These are phyloP conservation scores for Neurospora intermedia DNA, from an alignment of 495 filamentous ascomycete species.

Conservation along the genomic window DNA sequence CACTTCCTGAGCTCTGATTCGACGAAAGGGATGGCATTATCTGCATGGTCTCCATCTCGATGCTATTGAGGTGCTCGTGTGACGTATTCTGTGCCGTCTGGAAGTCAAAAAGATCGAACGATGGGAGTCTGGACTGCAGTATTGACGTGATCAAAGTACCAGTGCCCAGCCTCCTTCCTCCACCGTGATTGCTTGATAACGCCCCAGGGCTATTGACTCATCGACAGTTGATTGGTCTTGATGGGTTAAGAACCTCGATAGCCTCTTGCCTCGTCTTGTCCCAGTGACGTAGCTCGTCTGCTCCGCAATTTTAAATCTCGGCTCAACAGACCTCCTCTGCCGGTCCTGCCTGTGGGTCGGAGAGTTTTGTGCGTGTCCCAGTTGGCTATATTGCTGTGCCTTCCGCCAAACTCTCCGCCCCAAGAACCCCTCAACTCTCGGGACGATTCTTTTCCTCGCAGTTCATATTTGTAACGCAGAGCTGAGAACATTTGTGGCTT, in stretches of 20 bases:
- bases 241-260: background rate
- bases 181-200: background rate
- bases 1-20: background rate
- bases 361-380: background rate
- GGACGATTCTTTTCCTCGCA: background rate
- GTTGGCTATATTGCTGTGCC: background rate
- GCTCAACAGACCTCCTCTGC: background rate
- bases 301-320: background rate
- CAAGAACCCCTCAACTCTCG: background rate
- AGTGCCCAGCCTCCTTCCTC: background rate
- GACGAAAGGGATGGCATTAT: background rate
- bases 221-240: background rate
- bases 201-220: background rate
- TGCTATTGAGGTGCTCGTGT: background rate
- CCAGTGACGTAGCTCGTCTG: background rate
- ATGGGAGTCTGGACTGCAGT: background rate
- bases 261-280: background rate
- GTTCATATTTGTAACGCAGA: background rate
- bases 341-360: background rate
- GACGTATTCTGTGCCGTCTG: background rate
- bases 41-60: background rate
- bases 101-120: background rate
- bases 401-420: background rate
- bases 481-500: background rate
- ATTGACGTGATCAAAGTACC: background rate